Conservation (phyloP, 1,139 yeast genomes). For the Sugiyamaella neomexicana region DNA sequence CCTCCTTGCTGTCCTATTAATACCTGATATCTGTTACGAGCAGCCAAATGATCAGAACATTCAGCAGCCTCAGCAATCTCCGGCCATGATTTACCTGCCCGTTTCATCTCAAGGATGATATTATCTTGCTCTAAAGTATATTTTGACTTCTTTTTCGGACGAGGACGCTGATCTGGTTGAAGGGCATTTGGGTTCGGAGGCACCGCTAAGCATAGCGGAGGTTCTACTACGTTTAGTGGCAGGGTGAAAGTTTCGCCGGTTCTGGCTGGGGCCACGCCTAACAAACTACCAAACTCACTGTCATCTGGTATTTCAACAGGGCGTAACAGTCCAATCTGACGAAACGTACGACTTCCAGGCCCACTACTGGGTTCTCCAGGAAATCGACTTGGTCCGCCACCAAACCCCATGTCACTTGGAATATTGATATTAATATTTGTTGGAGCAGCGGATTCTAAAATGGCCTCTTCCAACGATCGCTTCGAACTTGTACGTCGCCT, state of each 20-base stretch:
- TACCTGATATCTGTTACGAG: conserved; percentile 76
- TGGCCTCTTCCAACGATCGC: conserved; percentile 36
- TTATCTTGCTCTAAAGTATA: conserved; percentile 69
- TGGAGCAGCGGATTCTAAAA: conserved; percentile 33
- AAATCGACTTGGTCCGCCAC: conserved; percentile 12
- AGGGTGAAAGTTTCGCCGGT: conserved; percentile 18
- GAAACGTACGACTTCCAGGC: conserved; percentile 8
- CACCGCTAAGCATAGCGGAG: conserved; percentile 38
- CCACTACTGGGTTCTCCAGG: conserved; percentile 16
- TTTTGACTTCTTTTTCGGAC: conserved; percentile 63
- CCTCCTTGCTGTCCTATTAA: conserved; percentile 83
- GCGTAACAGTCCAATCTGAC: conserved; percentile 8
- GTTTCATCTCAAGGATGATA: conserved; percentile 59
- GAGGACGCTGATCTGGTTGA: conserved; percentile 45
- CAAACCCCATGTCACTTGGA: conserved; percentile 12
- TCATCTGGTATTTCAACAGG: conserved; percentile 14
- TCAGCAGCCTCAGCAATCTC: conserved; percentile 69
- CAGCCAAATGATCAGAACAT: conserved; percentile 70
- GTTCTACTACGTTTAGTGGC: conserved; percentile 39
- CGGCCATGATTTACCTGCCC: conserved; percentile 67
- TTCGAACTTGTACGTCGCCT: conserved; percentile 35
- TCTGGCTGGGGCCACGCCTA: conserved; percentile 23
- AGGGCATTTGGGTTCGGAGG: conserved; percentile 42
- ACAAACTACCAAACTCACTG: conserved; percentile 22
- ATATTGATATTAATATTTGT: conserved; percentile 26